Evolutionary conservation across 108 stramenopile genomes (phyloP), one percentile per base, ranked within the genome.

Genomic region (Fragilaria radians): DNA sequence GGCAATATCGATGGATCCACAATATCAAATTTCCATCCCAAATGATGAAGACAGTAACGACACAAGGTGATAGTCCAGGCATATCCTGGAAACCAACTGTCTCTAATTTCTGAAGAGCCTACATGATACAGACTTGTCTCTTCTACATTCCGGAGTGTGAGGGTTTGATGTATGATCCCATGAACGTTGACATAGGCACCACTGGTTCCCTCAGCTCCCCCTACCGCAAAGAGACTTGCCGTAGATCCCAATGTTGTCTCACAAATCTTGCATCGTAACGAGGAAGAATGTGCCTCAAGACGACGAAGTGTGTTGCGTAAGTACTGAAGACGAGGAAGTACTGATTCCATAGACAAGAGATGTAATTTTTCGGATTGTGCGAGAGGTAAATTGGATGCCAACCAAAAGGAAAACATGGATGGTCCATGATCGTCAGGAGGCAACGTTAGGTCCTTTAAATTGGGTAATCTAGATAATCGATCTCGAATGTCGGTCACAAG

Each of bases 11-110:
- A 24, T 51, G 9, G 23, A 24, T 7, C 19, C 3, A 52, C 52
- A 22, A 1, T 26, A 3, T 3, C 2, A 68, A 93, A 93, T 63
- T 83, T 89, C 91, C 91, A 93, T 36, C 91, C 91, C n/a, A 93
- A 54, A 47, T 83, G 71, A 14, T 64, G 57, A n/a, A 32, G 57
- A 57, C 91, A 93, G 3, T 57, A 47, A 5, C 46, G 26, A 46
- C 91, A 93, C 48, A 72, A 64, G 4, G 80, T 60, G 25, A 93
- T 81, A 4, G 67, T 72, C 87, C 88, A 93, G 24, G 71, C 52
- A 55, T 85, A 93, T 1, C 91, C 91, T 29, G 84, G 84, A 59
- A 93, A 93, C 79, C 79, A 80, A 0, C 63, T 66, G 34, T 91
- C 82, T 54, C 74, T 81, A 0, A 86, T 88, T 50, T 82, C 72